Base-by-base conservation (phyloP, 352 stramenopile species). In the Phytophthora constricta region DNA sequence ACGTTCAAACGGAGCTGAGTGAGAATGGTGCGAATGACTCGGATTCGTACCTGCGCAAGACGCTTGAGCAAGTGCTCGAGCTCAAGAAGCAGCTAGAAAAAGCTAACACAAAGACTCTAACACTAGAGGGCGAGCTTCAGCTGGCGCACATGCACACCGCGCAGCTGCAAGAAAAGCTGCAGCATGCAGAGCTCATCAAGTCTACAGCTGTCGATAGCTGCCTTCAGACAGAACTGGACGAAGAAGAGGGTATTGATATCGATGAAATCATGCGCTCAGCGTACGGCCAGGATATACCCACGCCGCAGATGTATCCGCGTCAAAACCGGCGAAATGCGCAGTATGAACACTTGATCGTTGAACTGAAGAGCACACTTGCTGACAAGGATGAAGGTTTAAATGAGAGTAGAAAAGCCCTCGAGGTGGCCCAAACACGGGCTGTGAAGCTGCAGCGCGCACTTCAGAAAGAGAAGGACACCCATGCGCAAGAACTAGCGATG, bases 311-410 rank as follows among this genome's bases (percentile, higher is more conserved):
- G 20, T 31, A 4, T 22, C 31, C 42, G 8, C 61, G 64, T 34
- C 59, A 55, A 42, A 76, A 68, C 8, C 70, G 59, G 27, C 64
- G 80, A 8, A 75, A 63, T 5, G 61, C 59, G 22, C 82, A 88
- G 51, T 89, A 91, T 57, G 82, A 91, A 26, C 69, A 87, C n/a
- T 66, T 91, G 16, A 89, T 91, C 28, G 73, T 86, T 1, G 82
- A 91, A 52, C 70, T 91, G 5, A 91, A 91, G 72, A 82, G 59
- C 19, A 68, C 80, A 2, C 48, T 91, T 0, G 54, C 68, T 10
- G 82, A 84, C 28, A 86, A 86, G 25, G 67, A 86, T 9, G 66
- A 57, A 27, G 75, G 69, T 3, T 51, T 89, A 16, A 41, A 49
- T 4, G 72, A 83, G 34, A 71, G 78, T 8, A 68, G 80, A 23